Percentiles rank a stretch among this genome's conserved stretches.
These are phyloP conservation scores for Bryoglossum gracile DNA, from an alignment of 495 filamentous ascomycete species.

Conservation along the genomic window DNA sequence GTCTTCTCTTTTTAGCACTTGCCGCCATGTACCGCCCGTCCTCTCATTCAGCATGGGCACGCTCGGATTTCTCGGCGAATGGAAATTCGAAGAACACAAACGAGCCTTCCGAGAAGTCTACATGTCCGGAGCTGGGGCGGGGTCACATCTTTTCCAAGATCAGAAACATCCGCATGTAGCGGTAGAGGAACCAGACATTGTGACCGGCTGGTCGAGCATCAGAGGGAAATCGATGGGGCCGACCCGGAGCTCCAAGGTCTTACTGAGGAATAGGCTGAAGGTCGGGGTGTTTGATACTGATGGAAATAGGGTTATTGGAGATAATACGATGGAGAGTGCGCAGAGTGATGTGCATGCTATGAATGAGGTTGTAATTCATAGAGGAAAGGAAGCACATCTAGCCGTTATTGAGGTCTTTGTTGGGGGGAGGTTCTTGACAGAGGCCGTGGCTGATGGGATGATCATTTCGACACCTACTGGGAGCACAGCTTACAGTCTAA, in stretches of 20 bases:
- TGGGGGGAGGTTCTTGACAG: conserved; percentile 77
- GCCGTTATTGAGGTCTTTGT: conserved; percentile 85
- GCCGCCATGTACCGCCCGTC: conserved; percentile 77
- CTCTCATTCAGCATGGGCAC: conserved; percentile 95
- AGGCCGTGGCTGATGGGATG: conserved; percentile 90
- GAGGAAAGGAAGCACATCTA: conserved; percentile 81
- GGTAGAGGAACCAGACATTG: conserved; percentile 19
- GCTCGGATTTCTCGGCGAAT: conserved; percentile 90
- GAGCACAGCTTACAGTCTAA: conserved; percentile 90
- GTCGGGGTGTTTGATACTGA: conserved; percentile 67
- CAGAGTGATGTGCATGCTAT: conserved; percentile 68
- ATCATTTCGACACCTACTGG: conserved; percentile 91
- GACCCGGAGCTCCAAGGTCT: conserved; percentile 62
- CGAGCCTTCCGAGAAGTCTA: conserved; percentile 87
- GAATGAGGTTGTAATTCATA: conserved; percentile 92
- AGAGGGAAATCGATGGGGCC: conserved; percentile 77
- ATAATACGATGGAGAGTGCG: conserved; percentile 22
- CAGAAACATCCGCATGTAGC: conserved; percentile 35
- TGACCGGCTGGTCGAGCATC: conserved; percentile 61
- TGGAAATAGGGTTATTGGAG: conserved; percentile 40
- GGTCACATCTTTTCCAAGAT: conserved; percentile 20
- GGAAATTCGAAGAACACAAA: conserved; percentile 89
- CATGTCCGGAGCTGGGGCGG: conserved; percentile 66
- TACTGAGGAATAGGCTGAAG: conserved; percentile 78
- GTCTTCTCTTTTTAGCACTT: conserved; percentile 81